Percentiles rank a stretch among this genome's conserved stretches.
phyloP scores from a whole-genome alignment of 1,284 basidiomycete species.

The Ustilago trichophora region DNA sequence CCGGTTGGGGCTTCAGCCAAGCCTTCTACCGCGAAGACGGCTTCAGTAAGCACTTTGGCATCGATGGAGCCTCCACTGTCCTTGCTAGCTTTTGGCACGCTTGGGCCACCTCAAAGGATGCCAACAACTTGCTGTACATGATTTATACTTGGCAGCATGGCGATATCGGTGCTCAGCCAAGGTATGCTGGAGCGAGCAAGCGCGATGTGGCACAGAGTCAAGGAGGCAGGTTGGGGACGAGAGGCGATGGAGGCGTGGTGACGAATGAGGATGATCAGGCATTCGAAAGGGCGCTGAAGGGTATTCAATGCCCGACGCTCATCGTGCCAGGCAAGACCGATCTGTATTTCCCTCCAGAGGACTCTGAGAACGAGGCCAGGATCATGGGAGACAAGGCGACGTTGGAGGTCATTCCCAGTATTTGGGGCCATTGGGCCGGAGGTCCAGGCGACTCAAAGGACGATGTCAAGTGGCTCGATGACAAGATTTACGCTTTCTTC shows the following conservation, averaged over 20 bases:
- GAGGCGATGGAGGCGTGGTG: slow-evolving; percentile 17
- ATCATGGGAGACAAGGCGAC: slow-evolving; percentile 32
- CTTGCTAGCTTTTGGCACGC: slow-evolving; percentile 38
- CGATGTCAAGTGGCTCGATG: slow-evolving; percentile 45
- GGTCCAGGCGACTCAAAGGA: slow-evolving; percentile 39
- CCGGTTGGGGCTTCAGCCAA: slow-evolving; percentile 54
- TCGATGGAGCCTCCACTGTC: slow-evolving; percentile 15
- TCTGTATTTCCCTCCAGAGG: slow-evolving; percentile 56
- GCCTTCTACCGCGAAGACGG: slow-evolving; percentile 45
- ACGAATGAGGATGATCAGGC: slow-evolving; percentile 32
- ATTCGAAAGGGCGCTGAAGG: slow-evolving; percentile 36
- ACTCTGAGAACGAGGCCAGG: slow-evolving; percentile 31
- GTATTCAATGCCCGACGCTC: slow-evolving; percentile 35
- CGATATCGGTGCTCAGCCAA: slow-evolving; percentile 39
- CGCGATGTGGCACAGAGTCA: slow-evolving; percentile 8
- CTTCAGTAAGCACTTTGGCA: slow-evolving; percentile 37
- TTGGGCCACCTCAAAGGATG: slow-evolving; percentile 36
- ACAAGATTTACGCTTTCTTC: slow-evolving; percentile 33
- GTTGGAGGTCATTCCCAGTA: slow-evolving; percentile 44
- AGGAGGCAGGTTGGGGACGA: slow-evolving; percentile 17
- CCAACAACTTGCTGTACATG: slow-evolving; percentile 49
- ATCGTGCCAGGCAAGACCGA: slow-evolving; percentile 44
- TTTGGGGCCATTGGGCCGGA: slow-evolving; percentile 55
- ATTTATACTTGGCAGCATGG: slow-evolving; percentile 45
- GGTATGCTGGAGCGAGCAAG: slow-evolving; percentile 34